Conservation (phyloP, 768 basidiomycete species). For the Arthromyces matolae region DNA sequence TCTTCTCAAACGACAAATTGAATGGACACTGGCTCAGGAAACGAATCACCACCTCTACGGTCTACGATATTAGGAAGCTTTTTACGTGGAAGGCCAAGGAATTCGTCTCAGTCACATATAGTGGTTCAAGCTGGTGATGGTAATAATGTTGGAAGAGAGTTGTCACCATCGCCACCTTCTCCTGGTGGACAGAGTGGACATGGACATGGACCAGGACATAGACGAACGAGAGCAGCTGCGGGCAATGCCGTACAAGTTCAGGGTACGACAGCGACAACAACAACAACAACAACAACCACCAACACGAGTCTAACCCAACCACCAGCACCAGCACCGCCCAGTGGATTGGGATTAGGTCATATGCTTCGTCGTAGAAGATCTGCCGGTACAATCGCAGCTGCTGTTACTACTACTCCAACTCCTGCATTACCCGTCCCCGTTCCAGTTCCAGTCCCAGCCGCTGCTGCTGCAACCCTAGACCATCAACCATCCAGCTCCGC, state of each 20-base stretch:
- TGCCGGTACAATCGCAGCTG: conserved; percentile 42
- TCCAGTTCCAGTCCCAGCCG: background rate
- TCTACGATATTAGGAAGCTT: conserved; percentile 71
- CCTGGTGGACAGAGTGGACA: conserved; percentile 15
- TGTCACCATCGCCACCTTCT: conserved; percentile 41
- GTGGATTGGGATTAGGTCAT: conserved; percentile 36
- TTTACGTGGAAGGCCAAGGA: conserved; percentile 66
- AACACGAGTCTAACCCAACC: conserved; percentile 16
- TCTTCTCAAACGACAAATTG: background rate
- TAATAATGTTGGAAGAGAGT: conserved; percentile 31
- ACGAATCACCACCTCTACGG: conserved; percentile 43
- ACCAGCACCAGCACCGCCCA: conserved; percentile 21
- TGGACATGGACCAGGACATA: conserved; percentile 25
- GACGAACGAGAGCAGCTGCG: conserved; percentile 36
- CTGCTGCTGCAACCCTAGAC: conserved; percentile 4
- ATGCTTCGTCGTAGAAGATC: conserved; percentile 70
- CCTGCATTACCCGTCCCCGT: conserved; percentile 1
- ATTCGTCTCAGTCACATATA: conserved; percentile 60
- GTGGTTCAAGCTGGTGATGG: conserved; percentile 18
- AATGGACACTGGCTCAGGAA: conserved; percentile 35
- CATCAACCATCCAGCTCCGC: conserved; percentile 8
- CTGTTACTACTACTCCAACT: too few species aligned
- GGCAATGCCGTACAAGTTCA: conserved; percentile 25
- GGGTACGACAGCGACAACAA: conserved; percentile 21
- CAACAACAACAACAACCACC: conserved; percentile 7